Base-by-base conservation (phyloP, 2,329 filamentous ascomycete genomes). In the Pseudocercospora crystallina region DNA sequence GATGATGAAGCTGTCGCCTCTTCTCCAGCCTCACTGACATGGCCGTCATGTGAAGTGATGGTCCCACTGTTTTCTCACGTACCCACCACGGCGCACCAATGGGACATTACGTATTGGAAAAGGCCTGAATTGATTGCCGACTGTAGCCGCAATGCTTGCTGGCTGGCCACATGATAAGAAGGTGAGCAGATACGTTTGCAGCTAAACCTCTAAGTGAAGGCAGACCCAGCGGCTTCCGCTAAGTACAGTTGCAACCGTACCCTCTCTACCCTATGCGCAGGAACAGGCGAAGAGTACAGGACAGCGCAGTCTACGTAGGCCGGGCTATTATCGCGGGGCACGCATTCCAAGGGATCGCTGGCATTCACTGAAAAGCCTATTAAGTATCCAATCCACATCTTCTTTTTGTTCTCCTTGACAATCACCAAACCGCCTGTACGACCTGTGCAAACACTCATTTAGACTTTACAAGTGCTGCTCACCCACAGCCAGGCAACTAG, bases 221-320 rank as follows among this genome's bases (percentile, higher is more conserved):
- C n/a, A n/a, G n/a, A n/a, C n/a, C n/a, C n/a, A n/a, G n/a, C n/a
- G n/a, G n/a, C n/a, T 31, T 8, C 50, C 50, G 14, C 53, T 54
- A 57, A 54, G 54, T 49, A 46, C 53, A 59, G 47, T 46, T 45
- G 15, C 37, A 58, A 40, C 15, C 53, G n/a, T n/a, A n/a, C n/a
- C 20, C 39, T 17, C 14, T 45, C 42, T 36, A 49, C 13, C 38
- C 38, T 40, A 51, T 55, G 39, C 15, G 30, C 43, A 45, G 37
- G 41, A 43, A 43, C 44, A 49, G 42, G 41, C 36, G 42, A 37
- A 26, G 20, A 26, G 20, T 26, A 7, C 20, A 37, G 35, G 35
- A 13, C 32, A 20, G 36, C 30, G 20, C 39, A 20, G 46, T n/a
- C 13, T 15, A 37, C 31, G 34, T 32, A 39, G 40, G 31, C 26